phyloP scores from a whole-genome alignment of 495 filamentous ascomycete species.

The Aspergillus sclerotioniger region DNA sequence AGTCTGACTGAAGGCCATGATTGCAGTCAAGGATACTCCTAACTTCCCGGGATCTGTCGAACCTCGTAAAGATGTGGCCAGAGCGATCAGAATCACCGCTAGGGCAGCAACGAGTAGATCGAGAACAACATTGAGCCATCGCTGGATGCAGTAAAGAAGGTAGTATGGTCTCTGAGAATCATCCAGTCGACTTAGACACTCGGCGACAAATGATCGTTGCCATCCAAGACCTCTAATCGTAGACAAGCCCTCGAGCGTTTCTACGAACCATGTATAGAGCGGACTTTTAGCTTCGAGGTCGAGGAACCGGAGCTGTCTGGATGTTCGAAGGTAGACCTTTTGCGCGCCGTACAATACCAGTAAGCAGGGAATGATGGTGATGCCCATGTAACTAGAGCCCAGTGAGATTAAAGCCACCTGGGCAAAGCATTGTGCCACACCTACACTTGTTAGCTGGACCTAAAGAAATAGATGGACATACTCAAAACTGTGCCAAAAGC shows the following conservation, averaged over 20 bases:
- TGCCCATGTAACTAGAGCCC: not conserved
- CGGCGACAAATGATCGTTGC: not conserved
- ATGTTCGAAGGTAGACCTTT: constrained; percentile 1
- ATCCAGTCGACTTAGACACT: not conserved
- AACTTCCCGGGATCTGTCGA: not conserved
- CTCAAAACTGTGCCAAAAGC: not conserved
- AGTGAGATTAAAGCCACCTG: not conserved
- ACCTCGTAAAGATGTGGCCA: not conserved
- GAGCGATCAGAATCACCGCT: not conserved
- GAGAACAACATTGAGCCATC: constrained; percentile 5
- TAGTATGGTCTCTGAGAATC: constrained; percentile 5
- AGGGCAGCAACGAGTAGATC: constrained; percentile 1
- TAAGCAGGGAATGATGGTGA: not conserved
- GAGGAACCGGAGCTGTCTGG: not conserved
- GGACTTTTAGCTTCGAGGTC: not conserved
- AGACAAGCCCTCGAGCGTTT: not conserved
- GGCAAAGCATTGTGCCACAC: not conserved
- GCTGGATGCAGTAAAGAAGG: constrained; percentile 3
- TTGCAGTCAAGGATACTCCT: not conserved
- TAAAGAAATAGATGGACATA: not conserved
- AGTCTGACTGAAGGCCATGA: constrained; percentile 1
- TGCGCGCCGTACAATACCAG: not conserved
- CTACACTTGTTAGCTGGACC: not conserved
- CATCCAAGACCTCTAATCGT: not conserved
- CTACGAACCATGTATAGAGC: not conserved